Evolutionary conservation across 108 stramenopile genomes (phyloP).

Genomic region (Nitzschia sp.): DNA sequence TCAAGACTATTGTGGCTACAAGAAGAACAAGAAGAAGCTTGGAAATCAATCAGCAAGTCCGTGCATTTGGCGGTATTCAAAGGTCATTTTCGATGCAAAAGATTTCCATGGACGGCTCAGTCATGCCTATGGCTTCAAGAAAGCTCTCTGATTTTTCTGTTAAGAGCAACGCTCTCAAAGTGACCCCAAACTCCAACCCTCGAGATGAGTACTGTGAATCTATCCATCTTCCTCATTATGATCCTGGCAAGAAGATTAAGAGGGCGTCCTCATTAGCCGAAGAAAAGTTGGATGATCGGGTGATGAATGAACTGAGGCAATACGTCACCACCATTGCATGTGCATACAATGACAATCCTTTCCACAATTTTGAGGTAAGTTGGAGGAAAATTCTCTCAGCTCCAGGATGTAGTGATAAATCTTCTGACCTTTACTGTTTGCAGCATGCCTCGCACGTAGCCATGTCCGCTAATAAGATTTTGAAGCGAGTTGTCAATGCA

Average conservation of each 20-base stretch:
- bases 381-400: not conserved
- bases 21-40: not conserved
- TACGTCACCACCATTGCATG: constrained; percentile 23
- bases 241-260: not conserved
- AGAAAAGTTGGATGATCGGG: constrained; percentile 3
- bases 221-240: constrained; percentile 16
- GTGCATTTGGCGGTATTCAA: not conserved
- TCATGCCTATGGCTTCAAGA: not conserved
- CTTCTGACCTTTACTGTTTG: not conserved
- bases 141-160: not conserved
- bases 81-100: not conserved
- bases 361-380: constrained; percentile 35
- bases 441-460: constrained; percentile 32
- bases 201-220: constrained; percentile 6
- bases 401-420: not conserved
- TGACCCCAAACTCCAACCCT: not conserved
- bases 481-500: constrained; percentile 29
- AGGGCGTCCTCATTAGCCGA: not conserved
- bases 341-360: constrained; percentile 26
- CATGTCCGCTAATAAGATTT: constrained; percentile 44
- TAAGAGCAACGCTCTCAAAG: not conserved
- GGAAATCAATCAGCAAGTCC: not conserved
- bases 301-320: constrained; percentile 11
- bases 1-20: constrained; percentile 23
- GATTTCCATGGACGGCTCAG: not conserved